These are phyloP conservation scores for Cucumis hystrix DNA, from an alignment of 306 rosid species.

Conservation along the genomic window DNA sequence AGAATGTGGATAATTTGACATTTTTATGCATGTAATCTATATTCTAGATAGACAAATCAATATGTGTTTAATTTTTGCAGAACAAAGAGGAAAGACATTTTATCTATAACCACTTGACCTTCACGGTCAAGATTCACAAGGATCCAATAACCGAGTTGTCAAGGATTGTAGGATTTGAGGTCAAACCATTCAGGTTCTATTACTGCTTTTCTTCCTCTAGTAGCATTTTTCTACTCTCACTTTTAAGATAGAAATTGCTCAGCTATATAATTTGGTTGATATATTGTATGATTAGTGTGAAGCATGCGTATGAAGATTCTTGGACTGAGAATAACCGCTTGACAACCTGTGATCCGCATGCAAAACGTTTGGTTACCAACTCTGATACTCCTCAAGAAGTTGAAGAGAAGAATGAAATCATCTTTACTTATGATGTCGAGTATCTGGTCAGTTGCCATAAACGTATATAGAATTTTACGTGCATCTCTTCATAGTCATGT, in stretches of 20 bases:
- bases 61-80: constrained; percentile 22
- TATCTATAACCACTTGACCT: constrained; percentile 69
- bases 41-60: background rate
- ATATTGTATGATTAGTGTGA: constrained; percentile 36
- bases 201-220: constrained; percentile 7
- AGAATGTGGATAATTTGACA: constrained; percentile 5
- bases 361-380: constrained; percentile 36
- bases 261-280: constrained; percentile 3
- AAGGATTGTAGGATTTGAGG: constrained; percentile 91
- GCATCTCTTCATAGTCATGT: background rate
- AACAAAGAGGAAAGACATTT: constrained; percentile 68
- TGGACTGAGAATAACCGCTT: constrained; percentile 48
- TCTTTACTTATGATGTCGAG: constrained; percentile 83
- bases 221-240: background rate
- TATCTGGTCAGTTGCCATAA: constrained; percentile 47
- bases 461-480: background rate
- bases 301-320: constrained; percentile 63
- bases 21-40: constrained; percentile 3
- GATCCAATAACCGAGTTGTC: constrained; percentile 55
- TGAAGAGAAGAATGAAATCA: constrained; percentile 67
- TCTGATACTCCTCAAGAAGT: constrained; percentile 83
- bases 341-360: constrained; percentile 79
- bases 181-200: constrained; percentile 67
- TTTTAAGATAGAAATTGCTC: background rate
- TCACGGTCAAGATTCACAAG: constrained; percentile 60